These are phyloP conservation scores for Leccinum subgranulosum DNA, from an alignment of 768 basidiomycete genomes.

Conservation along the genomic window DNA sequence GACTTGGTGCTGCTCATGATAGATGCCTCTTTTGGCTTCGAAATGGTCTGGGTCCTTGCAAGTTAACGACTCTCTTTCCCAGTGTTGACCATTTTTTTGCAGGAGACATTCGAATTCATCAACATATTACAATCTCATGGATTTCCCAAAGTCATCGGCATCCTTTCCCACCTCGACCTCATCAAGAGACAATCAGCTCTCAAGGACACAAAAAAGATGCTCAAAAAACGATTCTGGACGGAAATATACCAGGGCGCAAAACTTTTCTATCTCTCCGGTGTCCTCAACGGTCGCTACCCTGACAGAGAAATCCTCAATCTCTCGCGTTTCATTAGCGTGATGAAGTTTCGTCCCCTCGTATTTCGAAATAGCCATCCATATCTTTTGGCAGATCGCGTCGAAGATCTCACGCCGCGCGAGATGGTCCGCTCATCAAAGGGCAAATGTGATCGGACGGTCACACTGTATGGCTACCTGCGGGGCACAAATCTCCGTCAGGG, in stretches of 20 bases:
- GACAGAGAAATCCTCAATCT: constrained; percentile 96
- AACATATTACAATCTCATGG: constrained; percentile 97
- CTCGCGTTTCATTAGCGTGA: constrained; percentile 92
- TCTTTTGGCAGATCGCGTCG: constrained; percentile 89
- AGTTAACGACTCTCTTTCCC: neutral
- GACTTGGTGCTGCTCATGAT: constrained; percentile 97
- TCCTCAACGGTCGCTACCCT: constrained; percentile 95
- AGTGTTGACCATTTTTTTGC: neutral
- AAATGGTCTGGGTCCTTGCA: constrained; percentile 71
- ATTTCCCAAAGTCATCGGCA: constrained; percentile 96
- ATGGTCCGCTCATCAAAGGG: constrained; percentile 71
- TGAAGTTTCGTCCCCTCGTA: constrained; percentile 97
- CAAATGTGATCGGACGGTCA: constrained; percentile 91
- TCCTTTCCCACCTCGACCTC: constrained; percentile 95
- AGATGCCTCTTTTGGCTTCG: constrained; percentile 96
- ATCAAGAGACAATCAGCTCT: constrained; percentile 89
- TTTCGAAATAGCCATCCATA: constrained; percentile 97
- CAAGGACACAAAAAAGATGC: constrained; percentile 84
- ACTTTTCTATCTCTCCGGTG: constrained; percentile 95
- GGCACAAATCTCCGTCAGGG: constrained; percentile 79
- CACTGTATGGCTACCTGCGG: constrained; percentile 91
- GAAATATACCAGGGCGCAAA: constrained; percentile 99
- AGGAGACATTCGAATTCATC: constrained; percentile 99
- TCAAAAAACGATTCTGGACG: constrained; percentile 99
- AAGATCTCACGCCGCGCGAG: constrained; percentile 92